phyloP scores from a whole-genome alignment of 2,329 filamentous ascomycete genomes.

The Bipolaris gigantea region DNA sequence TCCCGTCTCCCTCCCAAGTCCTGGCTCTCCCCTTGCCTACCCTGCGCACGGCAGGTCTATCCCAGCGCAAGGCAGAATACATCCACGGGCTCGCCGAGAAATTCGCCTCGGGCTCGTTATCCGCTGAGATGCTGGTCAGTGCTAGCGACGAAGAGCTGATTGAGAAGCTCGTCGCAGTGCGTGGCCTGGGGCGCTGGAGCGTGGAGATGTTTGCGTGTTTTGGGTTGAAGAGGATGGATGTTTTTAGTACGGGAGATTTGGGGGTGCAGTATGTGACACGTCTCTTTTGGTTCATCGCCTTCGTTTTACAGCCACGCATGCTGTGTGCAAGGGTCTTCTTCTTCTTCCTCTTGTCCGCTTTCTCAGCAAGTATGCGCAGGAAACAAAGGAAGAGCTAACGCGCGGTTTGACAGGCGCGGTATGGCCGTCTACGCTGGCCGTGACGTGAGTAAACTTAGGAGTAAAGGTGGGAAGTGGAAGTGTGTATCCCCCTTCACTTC shows the following conservation, averaged over 20 bases:
- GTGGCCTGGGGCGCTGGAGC: conserved; percentile 86
- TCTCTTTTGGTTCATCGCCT: neutral
- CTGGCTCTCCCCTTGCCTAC: conserved; percentile 60
- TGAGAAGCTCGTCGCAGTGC: conserved; percentile 77
- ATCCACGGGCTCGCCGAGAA: conserved; percentile 82
- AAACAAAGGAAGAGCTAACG: neutral
- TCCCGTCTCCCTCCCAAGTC: conserved; percentile 78
- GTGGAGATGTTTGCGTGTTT: conserved; percentile 94
- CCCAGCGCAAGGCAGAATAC: conserved; percentile 95
- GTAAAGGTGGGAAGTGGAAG: conserved; percentile 85
- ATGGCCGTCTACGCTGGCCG: conserved; percentile 86
- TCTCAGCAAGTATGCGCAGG: neutral
- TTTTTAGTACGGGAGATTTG: conserved; percentile 88
- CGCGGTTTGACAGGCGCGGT: conserved; percentile 60
- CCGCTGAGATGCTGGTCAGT: conserved; percentile 71
- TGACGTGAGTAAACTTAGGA: conserved; percentile 82
- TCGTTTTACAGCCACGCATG: neutral
- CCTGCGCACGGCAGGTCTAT: conserved; percentile 83
- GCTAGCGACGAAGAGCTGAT: conserved; percentile 86
- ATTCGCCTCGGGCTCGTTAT: conserved; percentile 75
- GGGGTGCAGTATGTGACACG: conserved; percentile 73
- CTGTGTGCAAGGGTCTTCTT: too few species aligned
- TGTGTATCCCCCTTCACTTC: conserved; percentile 13
- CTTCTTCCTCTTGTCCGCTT: neutral
- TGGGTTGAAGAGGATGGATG: conserved; percentile 89